Evolutionary conservation across 768 basidiomycete genomes (phyloP).

Genomic region (Xanthoconium purpureum): DNA sequence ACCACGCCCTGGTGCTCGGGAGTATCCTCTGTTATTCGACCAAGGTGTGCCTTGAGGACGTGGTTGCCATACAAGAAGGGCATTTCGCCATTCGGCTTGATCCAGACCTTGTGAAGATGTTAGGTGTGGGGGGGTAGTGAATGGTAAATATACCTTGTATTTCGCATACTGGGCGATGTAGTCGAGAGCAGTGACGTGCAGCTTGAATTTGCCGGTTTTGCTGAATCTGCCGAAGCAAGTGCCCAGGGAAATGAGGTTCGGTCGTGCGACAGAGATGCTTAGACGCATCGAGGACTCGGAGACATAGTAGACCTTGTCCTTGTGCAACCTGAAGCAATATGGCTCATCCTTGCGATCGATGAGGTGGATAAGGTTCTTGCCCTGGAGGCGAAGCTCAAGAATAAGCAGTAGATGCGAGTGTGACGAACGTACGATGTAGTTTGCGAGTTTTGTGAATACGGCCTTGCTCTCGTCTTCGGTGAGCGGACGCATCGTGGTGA

Average conservation of each 20-base stretch:
- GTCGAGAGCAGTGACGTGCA: slow-evolving; percentile 92
- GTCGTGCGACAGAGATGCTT: slow-evolving; percentile 86
- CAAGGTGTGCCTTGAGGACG: slow-evolving; percentile 97
- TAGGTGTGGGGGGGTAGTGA: background rate
- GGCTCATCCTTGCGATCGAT: slow-evolving; percentile 94
- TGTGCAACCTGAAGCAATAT: slow-evolving; percentile 93
- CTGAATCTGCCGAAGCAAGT: slow-evolving; percentile 98
- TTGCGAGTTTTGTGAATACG: slow-evolving; percentile 94
- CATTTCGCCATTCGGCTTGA: slow-evolving; percentile 99
- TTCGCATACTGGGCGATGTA: slow-evolving; percentile 95
- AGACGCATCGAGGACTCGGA: slow-evolving; percentile 93
- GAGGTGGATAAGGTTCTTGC: slow-evolving; percentile 93
- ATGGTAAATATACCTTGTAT: slow-evolving; percentile 71
- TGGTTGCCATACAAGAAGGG: slow-evolving; percentile 99
- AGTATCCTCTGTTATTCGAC: slow-evolving; percentile 97
- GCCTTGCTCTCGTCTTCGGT: slow-evolving; percentile 97
- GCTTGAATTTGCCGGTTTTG: slow-evolving; percentile 96
- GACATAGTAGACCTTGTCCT: slow-evolving; percentile 94
- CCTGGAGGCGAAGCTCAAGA: slow-evolving; percentile 43
- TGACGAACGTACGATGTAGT: slow-evolving; percentile 75
- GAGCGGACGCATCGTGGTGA: slow-evolving; percentile 76
- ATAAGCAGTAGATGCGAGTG: background rate
- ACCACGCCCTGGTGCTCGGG: slow-evolving; percentile 99
- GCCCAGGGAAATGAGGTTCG: slow-evolving; percentile 88
- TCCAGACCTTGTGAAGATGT: slow-evolving; percentile 72